Conservation (phyloP, 768 basidiomycete species). For the Leucocoprinus leucothites region DNA sequence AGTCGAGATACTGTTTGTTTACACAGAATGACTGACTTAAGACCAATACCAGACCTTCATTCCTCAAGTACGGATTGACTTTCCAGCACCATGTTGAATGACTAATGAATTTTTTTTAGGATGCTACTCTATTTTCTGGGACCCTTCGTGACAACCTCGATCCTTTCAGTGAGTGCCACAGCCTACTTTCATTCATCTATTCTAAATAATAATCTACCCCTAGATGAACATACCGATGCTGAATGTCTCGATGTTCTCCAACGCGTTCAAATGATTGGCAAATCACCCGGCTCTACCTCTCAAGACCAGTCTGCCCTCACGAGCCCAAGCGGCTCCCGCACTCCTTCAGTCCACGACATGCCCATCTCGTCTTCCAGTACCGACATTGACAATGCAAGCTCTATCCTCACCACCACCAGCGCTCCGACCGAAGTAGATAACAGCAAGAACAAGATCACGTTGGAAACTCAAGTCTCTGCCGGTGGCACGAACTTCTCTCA, state of each 20-base stretch:
- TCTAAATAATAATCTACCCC: not conserved
- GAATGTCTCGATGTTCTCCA: slow-evolving; percentile 79
- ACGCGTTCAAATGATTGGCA: slow-evolving; percentile 74
- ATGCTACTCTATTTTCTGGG: slow-evolving; percentile 78
- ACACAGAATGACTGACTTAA: not conserved
- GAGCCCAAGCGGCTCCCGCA: slow-evolving; percentile 41
- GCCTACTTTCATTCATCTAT: not conserved
- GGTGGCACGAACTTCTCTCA: slow-evolving; percentile 92
- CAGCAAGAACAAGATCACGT: slow-evolving; percentile 49
- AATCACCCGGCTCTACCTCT: slow-evolving; percentile 49
- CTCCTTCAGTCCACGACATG: slow-evolving; percentile 36
- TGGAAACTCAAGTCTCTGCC: slow-evolving; percentile 79
- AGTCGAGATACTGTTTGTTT: slow-evolving; percentile 20
- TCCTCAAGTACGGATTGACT: slow-evolving; percentile 42
- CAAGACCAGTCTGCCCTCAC: slow-evolving; percentile 43
- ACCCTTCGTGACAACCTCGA: slow-evolving; percentile 74
- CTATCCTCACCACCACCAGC: slow-evolving; percentile 37
- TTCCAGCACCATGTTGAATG: not conserved
- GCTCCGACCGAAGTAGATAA: slow-evolving; percentile 52
- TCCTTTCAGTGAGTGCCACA: slow-evolving; percentile 51
- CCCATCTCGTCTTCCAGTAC: not conserved
- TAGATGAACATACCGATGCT: slow-evolving; percentile 73
- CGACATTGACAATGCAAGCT: slow-evolving; percentile 19
- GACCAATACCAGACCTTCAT: slow-evolving; percentile 69
- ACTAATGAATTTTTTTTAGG: slow-evolving; percentile 27